Evolutionary conservation across 306 rosid genomes (phyloP).

Genomic region (Leucaena leucocephala): DNA sequence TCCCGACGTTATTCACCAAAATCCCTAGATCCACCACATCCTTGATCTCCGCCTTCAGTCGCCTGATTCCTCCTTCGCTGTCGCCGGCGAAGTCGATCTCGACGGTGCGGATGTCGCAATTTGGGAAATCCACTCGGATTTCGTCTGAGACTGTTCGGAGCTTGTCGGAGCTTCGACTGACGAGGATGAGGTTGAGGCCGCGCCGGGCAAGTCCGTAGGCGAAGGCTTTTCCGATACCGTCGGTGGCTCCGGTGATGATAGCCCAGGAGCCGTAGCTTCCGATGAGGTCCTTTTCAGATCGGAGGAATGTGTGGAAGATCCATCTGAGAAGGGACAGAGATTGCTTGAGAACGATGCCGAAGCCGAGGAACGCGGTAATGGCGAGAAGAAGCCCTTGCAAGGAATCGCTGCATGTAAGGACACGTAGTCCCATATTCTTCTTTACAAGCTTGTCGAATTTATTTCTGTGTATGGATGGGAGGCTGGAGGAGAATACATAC

Average conservation of each 20-base stretch:
- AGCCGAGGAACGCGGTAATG: conserved; percentile 37
- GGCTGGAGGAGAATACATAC: background rate
- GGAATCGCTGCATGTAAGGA: background rate
- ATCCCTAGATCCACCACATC: conserved; percentile 56
- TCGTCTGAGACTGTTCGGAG: conserved; percentile 45
- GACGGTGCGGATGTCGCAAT: conserved; percentile 28
- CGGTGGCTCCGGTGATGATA: conserved; percentile 52
- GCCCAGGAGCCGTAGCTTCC: conserved; percentile 51
- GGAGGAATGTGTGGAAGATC: conserved; percentile 33
- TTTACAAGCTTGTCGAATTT: background rate
- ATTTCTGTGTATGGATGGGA: background rate
- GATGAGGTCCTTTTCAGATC: conserved; percentile 35
- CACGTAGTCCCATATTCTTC: background rate
- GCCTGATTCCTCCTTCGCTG: conserved; percentile 15
- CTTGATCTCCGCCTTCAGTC: conserved; percentile 39
- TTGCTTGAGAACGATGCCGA: conserved; percentile 4
- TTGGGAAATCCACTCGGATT: conserved; percentile 42
- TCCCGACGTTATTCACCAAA: conserved; percentile 73
- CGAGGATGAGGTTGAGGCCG: conserved; percentile 59
- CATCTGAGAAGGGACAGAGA: conserved; percentile 16
- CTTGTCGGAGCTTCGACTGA: conserved; percentile 49
- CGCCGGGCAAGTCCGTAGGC: conserved; percentile 34
- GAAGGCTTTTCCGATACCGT: conserved; percentile 54
- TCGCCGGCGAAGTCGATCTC: conserved; percentile 61
- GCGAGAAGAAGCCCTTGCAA: conserved; percentile 7